Evolutionary conservation across 345 rosid species (phyloP).

Genomic region (Populus davidiana): DNA sequence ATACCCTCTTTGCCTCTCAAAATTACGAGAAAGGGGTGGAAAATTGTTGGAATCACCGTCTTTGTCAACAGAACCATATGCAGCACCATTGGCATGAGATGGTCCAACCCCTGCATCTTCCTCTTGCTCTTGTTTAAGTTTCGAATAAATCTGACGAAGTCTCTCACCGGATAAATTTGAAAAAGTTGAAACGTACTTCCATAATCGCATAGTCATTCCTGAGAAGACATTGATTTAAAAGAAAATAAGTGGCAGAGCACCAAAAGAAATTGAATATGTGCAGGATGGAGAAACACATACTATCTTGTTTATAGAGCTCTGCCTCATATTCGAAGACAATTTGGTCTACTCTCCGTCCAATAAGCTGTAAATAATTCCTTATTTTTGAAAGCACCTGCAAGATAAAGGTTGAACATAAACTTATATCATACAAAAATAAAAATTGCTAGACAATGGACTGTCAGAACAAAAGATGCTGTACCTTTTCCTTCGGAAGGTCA

Average conservation of each 20-base stretch:
- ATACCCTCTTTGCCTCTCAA: constrained; percentile 51
- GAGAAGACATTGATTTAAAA: constrained; percentile 20
- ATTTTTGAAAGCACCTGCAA: constrained; percentile 87
- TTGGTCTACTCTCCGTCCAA: constrained; percentile 81
- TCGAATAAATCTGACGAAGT: constrained; percentile 87
- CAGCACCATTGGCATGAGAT: constrained; percentile 59
- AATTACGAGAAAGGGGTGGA: constrained; percentile 38
- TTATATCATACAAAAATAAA: not conserved
- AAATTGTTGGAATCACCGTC: constrained; percentile 42
- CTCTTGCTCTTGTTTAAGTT: constrained; percentile 73
- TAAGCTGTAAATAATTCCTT: constrained; percentile 84
- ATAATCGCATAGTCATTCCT: constrained; percentile 84
- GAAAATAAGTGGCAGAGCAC: not conserved
- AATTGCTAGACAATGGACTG: not conserved
- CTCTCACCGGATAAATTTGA: constrained; percentile 89
- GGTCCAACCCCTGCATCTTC: constrained; percentile 75
- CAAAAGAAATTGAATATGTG: not conserved
- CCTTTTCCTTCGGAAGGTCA: constrained; percentile 96
- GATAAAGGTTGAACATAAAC: constrained; percentile 3
- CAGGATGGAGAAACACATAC: constrained; percentile 45
- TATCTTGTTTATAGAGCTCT: constrained; percentile 70
- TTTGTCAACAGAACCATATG: constrained; percentile 34
- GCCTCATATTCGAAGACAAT: constrained; percentile 70
- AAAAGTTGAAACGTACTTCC: constrained; percentile 94
- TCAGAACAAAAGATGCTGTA: constrained; percentile 3